Evolutionary conservation across 345 rosid species (phyloP), one percentile per base, ranked within the genome.

Genomic region (Populus simonii): DNA sequence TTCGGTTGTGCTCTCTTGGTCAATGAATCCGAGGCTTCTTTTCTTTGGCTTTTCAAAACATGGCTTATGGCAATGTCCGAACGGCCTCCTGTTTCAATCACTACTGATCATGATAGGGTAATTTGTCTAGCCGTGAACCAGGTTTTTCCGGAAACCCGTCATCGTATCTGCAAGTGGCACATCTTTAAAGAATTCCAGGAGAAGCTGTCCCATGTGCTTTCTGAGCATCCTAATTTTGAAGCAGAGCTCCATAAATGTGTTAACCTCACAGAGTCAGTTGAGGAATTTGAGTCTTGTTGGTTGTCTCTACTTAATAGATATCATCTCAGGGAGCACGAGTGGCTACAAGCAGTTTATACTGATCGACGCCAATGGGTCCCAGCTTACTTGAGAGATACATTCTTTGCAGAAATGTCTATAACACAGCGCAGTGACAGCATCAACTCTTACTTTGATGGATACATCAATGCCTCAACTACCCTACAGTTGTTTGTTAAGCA

Each of bases 381-480:
- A 55, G 90, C 83, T 23, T 87, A 83, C 76, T 76, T 89, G 74
- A 83, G 89, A 25, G 90, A 89, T 68, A 83, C 88, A 10, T 89
- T 89, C 82, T 87, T 87, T 71, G 92, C 89, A 2, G 92, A 85
- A 71, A 85, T 87, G 86, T 89, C 92, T 25, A 82, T 82, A 59
- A 84, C 84, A 31, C 92, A 85, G 73, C 82, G 82, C 20, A 83
- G 88, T 67, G 92, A 89, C 79, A 81, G 90, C 82, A 89, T 89
- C 43, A 89, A 89, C 73, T 89, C 89, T 17, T 89, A 85, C 80
- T 89, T 89, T 72, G 92, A 89, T 83, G 92, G 92, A 7, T 89
- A 87, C 53, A 76, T 89, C 49, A 89, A 89, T 78, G 89, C 90
- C 65, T 87, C 89, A 73, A 89, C 92, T 79, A 89, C 77, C 73